Evolutionary conservation across 2,329 filamentous ascomycete species (phyloP), one percentile per base, ranked within the genome.

Genomic region (Orbilia ellipsospora): DNA sequence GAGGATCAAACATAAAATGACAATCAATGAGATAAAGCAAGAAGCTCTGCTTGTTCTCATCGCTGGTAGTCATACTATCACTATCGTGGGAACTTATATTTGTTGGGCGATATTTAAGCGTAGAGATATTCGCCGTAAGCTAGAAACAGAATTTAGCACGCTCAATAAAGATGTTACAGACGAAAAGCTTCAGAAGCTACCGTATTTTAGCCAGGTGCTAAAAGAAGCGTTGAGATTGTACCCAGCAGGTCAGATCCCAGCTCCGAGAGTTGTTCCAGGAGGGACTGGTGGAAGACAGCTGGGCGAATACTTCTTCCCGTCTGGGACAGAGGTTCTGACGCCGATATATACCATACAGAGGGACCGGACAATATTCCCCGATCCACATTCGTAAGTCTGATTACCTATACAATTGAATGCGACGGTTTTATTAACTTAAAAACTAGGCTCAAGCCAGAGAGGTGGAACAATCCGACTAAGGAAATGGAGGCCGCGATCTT

Each of bases 171-270:
- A 13, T 52, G 26, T 73, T 4, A 66, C 54, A 8, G 61, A 62
- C n/a, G 61, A 55, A 45, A 42, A n/a, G 3, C 10, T 73, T 6
- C 54, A 61, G n/a, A 5, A 61, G 3, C 28, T 73, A 1, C 68
- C 40, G 13, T 73, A 73, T 40, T 51, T 73, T 4, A 73, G 45
- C 7, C 6, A 2, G 6, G 62, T 67, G n/a, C 31, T 73, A 1
- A 73, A 73, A 15, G 69, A 73, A 40, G 45, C 8, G 18, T 26
- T 73, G 28, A 66, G 69, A 44, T 16, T 73, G 15, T 73, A 73
- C 28, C 13, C 18, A 6, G 55, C 45, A 6, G 62, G 20, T 6
- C 44, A 48, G 13, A 48, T 48, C 15, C 8, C 8, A 6, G 5
- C 13, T 18, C 44, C 44, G 16, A 48, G 44, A n/a, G 16, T 48